Percentiles rank a stretch among this genome's conserved stretches.
Conservation (phyloP, 2,329 filamentous ascomycete species). For the Thelonectria olida region DNA sequence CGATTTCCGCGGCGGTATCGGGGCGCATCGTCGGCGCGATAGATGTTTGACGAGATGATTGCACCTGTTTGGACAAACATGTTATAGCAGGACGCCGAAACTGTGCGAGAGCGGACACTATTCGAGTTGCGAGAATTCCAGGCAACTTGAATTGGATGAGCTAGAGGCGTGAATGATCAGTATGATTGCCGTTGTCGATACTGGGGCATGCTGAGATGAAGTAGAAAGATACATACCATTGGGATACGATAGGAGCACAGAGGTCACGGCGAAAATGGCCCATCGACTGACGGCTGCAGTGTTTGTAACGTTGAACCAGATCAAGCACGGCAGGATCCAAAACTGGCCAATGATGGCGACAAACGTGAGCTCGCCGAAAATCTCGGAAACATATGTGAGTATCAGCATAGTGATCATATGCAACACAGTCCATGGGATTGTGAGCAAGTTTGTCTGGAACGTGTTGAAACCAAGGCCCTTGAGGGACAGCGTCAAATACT, state of each 20-base stretch:
- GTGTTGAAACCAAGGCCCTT: constrained; percentile 66
- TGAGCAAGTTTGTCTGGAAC: constrained; percentile 70
- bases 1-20: constrained; percentile 56
- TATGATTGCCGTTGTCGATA: background rate
- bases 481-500: constrained; percentile 69
- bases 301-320: constrained; percentile 16
- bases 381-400: constrained; percentile 47
- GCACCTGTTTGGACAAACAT: constrained; percentile 46
- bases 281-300: constrained; percentile 9
- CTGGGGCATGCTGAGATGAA: too few relatives aligned
- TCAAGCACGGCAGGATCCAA: constrained; percentile 24
- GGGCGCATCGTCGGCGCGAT: constrained; percentile 48
- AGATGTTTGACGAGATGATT: constrained; percentile 50
- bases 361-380: constrained; percentile 43
- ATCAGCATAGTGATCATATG: constrained; percentile 48
- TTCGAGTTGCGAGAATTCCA: constrained; percentile 62
- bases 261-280: constrained; percentile 19
- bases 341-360: constrained; percentile 23
- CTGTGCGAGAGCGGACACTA: constrained; percentile 65
- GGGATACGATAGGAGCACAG: constrained; percentile 15
- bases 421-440: constrained; percentile 64
- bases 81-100: constrained; percentile 67
- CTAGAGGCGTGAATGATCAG: background rate
- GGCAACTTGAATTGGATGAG: constrained; percentile 19
- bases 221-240: constrained; percentile 6